Base-by-base conservation (phyloP, 805 yeast species). In the Metschnikowia henanensis region DNA sequence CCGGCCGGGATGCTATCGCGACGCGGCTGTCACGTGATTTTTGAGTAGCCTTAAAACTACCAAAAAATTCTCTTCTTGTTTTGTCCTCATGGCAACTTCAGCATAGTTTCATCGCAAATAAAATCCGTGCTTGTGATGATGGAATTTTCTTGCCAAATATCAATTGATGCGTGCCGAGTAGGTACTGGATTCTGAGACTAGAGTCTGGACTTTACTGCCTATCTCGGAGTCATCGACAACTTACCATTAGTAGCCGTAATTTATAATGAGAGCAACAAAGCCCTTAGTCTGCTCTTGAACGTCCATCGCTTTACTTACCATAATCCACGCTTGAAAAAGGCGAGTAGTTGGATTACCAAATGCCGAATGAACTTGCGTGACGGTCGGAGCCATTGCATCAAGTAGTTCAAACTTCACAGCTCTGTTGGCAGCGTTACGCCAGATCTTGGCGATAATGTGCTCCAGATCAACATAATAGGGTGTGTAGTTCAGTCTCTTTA, bases 21-120 rank as follows among this genome's bases (percentile, higher is more conserved):
- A 4, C 5, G 2, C 12, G 26, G 12, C 12, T 23, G 26, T 23
- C 26, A 23, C 26, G 26, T 23, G 26, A 23, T 13, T 3, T 5
- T 9, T 23, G 26, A 23, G 26, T 8, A 28, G 33, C 23, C 25
- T 34, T 34, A 40, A 32, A 34, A 13, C 37, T 30, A 32, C 30
- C 26, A 31, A 41, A 37, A 40, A 35, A 16, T 10, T 18, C 39
- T 2, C 19, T 6, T 13, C 2, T 8, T 2, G 9, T 12, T 19
- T 20, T 6, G 25, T 12, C 18, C 21, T 25, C 40, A 45, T 63
- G 72, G 73, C 73, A 67, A 64, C 58, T 69, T 66, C 57, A 67
- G 73, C 75, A 70, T 70, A 70, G 75, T 70, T 68, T 70, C 75
- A 66, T 69, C 61, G 51, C 62, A 64, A 61, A 63, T 42, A 19